Percentiles rank a stretch among this genome's conserved stretches.
Evolutionary conservation across 176 grass and related monocot species (phyloP).

Genomic region (Carex littledalei): DNA sequence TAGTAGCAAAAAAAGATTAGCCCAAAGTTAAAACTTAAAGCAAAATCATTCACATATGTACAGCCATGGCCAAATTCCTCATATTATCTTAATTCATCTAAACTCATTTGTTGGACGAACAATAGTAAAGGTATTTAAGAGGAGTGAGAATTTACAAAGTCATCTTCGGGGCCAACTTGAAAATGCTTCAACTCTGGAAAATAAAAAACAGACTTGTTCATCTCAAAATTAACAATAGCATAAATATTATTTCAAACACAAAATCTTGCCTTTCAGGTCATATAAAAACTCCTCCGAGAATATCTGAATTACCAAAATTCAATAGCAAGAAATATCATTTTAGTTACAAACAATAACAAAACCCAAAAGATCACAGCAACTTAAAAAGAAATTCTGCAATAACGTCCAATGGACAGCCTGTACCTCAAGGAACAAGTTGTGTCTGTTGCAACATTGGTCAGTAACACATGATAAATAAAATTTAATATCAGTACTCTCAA

Average conservation of each 20-base stretch:
- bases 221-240: neutral
- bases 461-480: neutral
- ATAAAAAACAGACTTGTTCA: neutral
- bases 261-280: conserved; percentile 1
- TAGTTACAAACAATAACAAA: conserved; percentile 2
- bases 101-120: conserved; percentile 6
- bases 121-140: conserved; percentile 24
- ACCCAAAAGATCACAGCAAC: neutral
- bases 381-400: conserved; percentile 1
- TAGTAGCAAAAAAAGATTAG: neutral
- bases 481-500: neutral
- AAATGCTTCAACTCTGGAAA: conserved; percentile 33
- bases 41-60: neutral
- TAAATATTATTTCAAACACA: neutral
- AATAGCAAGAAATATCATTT: neutral
- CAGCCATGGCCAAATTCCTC: neutral
- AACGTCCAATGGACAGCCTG: neutral
- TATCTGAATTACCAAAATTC: neutral
- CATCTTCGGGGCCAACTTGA: conserved; percentile 52
- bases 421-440: neutral
- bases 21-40: conserved; percentile 12
- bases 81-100: neutral
- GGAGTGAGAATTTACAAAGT: conserved; percentile 32
- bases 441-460: neutral
- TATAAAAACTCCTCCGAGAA: neutral